Evolutionary conservation across 1,139 yeast species (phyloP).

Genomic region (Blastobotrys ciferrii): DNA sequence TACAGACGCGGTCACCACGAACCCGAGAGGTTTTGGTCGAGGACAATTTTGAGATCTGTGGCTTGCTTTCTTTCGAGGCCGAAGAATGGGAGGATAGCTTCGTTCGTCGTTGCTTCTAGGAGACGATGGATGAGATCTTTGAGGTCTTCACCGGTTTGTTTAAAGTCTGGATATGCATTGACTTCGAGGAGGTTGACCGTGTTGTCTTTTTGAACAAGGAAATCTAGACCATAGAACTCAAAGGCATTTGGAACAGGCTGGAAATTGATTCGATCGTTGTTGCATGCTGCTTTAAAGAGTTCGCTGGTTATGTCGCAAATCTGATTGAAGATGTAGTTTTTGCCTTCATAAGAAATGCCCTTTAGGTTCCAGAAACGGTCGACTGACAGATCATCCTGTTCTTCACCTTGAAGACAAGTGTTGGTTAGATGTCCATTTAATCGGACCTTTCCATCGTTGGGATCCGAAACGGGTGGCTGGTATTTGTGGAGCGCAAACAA

Average conservation of each 20-base stretch:
- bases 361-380: slow-evolving; percentile 62
- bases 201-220: slow-evolving; percentile 56
- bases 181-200: slow-evolving; percentile 71
- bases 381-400: slow-evolving; percentile 49
- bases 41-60: slow-evolving; percentile 10
- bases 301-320: slow-evolving; percentile 65
- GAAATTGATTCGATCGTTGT: slow-evolving; percentile 80
- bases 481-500: slow-evolving; percentile 68
- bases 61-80: slow-evolving; percentile 9
- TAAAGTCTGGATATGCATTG: slow-evolving; percentile 93
- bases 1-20: slow-evolving; percentile 5
- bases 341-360: slow-evolving; percentile 44
- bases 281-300: slow-evolving; percentile 76
- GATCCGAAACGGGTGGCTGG: slow-evolving; percentile 37
- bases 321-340: slow-evolving; percentile 48
- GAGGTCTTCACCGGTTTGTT: slow-evolving; percentile 83
- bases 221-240: slow-evolving; percentile 88
- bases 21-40: slow-evolving; percentile 6
- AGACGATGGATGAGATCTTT: slow-evolving; percentile 53
- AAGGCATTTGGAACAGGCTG: slow-evolving; percentile 82
- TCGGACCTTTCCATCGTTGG: slow-evolving; percentile 32
- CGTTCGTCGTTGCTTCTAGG: slow-evolving; percentile 30
- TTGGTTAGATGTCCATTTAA: slow-evolving; percentile 82
- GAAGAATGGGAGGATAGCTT: slow-evolving; percentile 31
- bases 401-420: slow-evolving; percentile 76